Evolutionary conservation across 129 eudicot species (phyloP), one percentile per base, ranked within the genome.

Genomic region (Centella asiatica): DNA sequence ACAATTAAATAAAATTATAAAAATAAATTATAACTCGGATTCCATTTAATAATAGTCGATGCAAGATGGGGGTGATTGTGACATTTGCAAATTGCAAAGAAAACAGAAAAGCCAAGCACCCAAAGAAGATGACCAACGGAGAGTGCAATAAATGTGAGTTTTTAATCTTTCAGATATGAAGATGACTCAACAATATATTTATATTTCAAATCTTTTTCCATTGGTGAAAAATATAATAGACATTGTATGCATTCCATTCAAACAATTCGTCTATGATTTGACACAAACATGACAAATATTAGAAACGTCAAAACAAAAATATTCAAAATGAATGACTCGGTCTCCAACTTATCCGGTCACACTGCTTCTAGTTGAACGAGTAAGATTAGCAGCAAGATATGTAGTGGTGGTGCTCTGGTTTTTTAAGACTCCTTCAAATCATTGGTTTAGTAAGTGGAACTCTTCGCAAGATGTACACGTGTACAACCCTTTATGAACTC

Each of bases 71-170:
- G 23, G 57, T 51, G 4, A 51, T 7, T 31, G 32, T 31, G 29
- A 51, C 57, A n/a, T 51, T 51, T 28, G 57, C 32, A 0, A 24
- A 51, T 51, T 17, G 57, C 32, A 13, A 28, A 19, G 32, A 55
- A 6, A 33, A 55, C 5, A 53, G 19, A 55, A 23, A 55, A 26
- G 60, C 24, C 60, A 29, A 28, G 9, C 36, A 25, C n/a, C 28
- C 60, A 17, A 28, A 27, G 36, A 55, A 26, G 60, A 29, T 55
- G 60, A 29, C 60, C 60, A 55, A 55, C 34, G 60, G 60, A 27
- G 60, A 15, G 15, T 55, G 11, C 60, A 55, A 55, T 37, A 11
- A n/a, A 1, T n/a, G 6, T 34, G 42, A 10, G 12, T 37, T 3
- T 27, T 53, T 11, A 23, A 55, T 17, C 15, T 51, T 51, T 51